Percentiles rank a stretch among this genome's conserved stretches.
phyloP scores from a whole-genome alignment of 345 rosid genomes.

The Citrus maxima region DNA sequence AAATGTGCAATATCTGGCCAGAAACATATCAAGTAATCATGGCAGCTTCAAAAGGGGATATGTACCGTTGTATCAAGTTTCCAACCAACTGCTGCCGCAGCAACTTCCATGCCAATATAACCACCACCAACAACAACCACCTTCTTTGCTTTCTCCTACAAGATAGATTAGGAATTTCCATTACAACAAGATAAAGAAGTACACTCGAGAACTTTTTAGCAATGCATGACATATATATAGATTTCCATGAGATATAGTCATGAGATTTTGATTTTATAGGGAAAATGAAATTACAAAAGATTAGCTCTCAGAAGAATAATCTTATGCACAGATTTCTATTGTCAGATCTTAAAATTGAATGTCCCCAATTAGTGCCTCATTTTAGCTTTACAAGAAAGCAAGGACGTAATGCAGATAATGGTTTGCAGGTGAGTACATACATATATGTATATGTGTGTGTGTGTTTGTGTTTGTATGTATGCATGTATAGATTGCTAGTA shows the following conservation, averaged over 20 bases:
- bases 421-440: neutral
- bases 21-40: neutral
- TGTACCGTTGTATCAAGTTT: constrained; percentile 84
- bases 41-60: neutral
- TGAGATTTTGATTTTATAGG: neutral
- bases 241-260: neutral
- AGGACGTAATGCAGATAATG: neutral
- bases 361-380: neutral
- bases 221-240: neutral
- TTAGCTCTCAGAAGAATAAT: neutral
- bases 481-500: neutral
- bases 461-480: too few relatives aligned
- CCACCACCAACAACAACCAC: constrained; percentile 93
- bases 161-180: constrained; percentile 2
- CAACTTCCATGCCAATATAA: constrained; percentile 99
- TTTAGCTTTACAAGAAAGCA: neutral
- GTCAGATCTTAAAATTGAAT: neutral
- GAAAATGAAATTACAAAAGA: neutral
- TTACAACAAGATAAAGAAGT: constrained; percentile 5
- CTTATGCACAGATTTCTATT: neutral
- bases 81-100: constrained; percentile 95
- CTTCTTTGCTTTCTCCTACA: constrained; percentile 76
- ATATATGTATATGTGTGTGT: too few relatives aligned
- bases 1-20: neutral
- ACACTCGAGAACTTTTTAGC: neutral